These are phyloP conservation scores for Nidula niveotomentosa DNA, from an alignment of 1,284 basidiomycete species.

Conservation along the genomic window DNA sequence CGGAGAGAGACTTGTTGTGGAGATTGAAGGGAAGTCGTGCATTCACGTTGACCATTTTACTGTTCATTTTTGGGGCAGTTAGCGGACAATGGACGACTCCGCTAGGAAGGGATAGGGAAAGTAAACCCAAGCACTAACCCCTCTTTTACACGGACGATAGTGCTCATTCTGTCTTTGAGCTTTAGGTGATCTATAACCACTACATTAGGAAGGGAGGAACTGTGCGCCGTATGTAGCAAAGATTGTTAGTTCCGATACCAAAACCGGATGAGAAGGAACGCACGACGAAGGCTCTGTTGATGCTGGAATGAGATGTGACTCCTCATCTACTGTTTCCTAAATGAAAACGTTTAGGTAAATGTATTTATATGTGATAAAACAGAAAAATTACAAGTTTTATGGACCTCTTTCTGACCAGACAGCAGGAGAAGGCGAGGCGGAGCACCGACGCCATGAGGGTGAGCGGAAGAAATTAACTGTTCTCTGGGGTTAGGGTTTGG, in stretches of 20 bases:
- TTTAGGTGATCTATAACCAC: constrained; percentile 44
- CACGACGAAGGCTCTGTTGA: constrained; percentile 8
- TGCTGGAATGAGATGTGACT: constrained; percentile 16
- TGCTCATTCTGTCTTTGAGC: constrained; percentile 48
- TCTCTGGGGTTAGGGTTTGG: neutral
- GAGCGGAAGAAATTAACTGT: neutral
- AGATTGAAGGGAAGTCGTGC: constrained; percentile 58
- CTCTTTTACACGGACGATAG: constrained; percentile 56
- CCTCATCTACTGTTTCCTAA: constrained; percentile 10
- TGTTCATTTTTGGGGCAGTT: constrained; percentile 18
- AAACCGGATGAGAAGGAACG: neutral
- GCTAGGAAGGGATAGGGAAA: neutral
- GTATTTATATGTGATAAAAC: neutral
- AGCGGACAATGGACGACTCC: neutral
- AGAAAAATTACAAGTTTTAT: constrained; percentile 1
- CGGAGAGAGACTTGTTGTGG: constrained; percentile 37
- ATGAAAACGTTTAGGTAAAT: neutral
- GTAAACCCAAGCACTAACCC: constrained; percentile 29
- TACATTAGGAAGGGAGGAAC: constrained; percentile 8
- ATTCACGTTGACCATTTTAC: constrained; percentile 66
- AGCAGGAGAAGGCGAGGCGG: constrained; percentile 5
- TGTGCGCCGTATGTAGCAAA: neutral
- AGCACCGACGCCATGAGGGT: constrained; percentile 7
- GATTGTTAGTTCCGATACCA: neutral
- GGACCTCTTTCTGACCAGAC: constrained; percentile 3